A percentile compares a stretch with the other conserved stretches of the same genome.
Evolutionary conservation across 331 rosid species (phyloP).

Genomic region (Rosa hybrid): DNA sequence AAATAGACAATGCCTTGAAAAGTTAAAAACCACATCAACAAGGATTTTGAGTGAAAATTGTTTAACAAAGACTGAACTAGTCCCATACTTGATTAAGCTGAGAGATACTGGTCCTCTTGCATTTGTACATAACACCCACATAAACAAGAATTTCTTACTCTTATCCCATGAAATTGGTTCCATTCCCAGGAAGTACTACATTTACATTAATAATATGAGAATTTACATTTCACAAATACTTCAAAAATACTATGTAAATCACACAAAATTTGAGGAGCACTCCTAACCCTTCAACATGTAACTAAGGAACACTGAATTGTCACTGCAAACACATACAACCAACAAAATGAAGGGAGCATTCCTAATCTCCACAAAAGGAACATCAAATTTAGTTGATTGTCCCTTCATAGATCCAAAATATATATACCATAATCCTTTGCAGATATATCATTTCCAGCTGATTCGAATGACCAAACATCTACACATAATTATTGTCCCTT

Average conservation of each 20-base stretch:
- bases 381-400: background rate
- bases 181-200: background rate
- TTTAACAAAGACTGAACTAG: too few species aligned
- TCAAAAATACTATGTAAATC: background rate
- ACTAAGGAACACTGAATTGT: background rate
- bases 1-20: too few species aligned
- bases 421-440: background rate
- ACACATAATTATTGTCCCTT: slow-evolving; percentile 11
- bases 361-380: background rate
- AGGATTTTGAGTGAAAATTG: too few species aligned
- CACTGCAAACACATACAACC: background rate
- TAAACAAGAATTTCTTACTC: too few species aligned
- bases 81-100: too few species aligned
- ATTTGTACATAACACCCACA: background rate
- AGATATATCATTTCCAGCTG: slow-evolving; percentile 5
- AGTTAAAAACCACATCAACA: too few species aligned
- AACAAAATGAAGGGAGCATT: background rate
- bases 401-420: background rate
- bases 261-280: background rate
- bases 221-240: background rate
- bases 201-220: background rate
- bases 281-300: background rate
- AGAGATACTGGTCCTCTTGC: too few species aligned
- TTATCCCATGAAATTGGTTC: background rate
- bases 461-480: background rate